Conservation (phyloP, 768 basidiomycete species). For the Tylopilus intermedius region DNA sequence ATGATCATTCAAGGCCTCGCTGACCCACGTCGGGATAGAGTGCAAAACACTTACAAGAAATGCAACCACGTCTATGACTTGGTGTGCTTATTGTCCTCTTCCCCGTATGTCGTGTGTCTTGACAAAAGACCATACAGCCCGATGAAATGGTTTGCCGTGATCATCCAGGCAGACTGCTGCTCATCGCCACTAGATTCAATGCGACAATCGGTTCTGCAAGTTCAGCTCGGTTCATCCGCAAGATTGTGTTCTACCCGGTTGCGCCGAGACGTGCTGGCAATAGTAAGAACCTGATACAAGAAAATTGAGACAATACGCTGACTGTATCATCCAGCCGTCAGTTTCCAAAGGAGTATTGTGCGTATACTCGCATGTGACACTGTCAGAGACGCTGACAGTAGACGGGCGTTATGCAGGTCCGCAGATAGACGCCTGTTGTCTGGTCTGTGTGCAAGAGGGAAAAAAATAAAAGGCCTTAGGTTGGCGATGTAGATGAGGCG, state of each 20-base stretch:
- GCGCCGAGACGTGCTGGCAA: slow-evolving; percentile 67
- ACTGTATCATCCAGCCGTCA: slow-evolving; percentile 45
- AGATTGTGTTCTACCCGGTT: slow-evolving; percentile 53
- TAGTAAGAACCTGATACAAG: slow-evolving; percentile 46
- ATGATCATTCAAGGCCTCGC: slow-evolving; percentile 11
- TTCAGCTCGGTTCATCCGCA: slow-evolving; percentile 63
- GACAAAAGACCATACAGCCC: slow-evolving; percentile 37
- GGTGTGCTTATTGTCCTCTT: slow-evolving; percentile 35
- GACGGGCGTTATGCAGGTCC: slow-evolving; percentile 27
- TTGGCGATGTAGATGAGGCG: slow-evolving; percentile 4
- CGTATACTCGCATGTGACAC: slow-evolving; percentile 25
- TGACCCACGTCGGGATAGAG: slow-evolving; percentile 37
- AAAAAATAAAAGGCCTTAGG: slow-evolving; percentile 4
- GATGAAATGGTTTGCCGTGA: slow-evolving; percentile 49
- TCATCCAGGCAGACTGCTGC: slow-evolving; percentile 4
- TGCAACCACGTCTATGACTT: slow-evolving; percentile 53
- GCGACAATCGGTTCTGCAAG: slow-evolving; percentile 61
- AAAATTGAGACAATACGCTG: slow-evolving; percentile 16
- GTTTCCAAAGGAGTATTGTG: slow-evolving; percentile 68
- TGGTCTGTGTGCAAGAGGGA: slow-evolving; percentile 20
- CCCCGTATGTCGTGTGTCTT: slow-evolving; percentile 7
- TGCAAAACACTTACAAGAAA: slow-evolving; percentile 54
- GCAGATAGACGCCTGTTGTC: slow-evolving; percentile 34
- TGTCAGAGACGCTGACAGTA: slow-evolving; percentile 12
- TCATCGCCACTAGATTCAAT: slow-evolving; percentile 48